Base-by-base conservation (phyloP, 2,329 filamentous ascomycete genomes). In the Diplodia corticola region DNA sequence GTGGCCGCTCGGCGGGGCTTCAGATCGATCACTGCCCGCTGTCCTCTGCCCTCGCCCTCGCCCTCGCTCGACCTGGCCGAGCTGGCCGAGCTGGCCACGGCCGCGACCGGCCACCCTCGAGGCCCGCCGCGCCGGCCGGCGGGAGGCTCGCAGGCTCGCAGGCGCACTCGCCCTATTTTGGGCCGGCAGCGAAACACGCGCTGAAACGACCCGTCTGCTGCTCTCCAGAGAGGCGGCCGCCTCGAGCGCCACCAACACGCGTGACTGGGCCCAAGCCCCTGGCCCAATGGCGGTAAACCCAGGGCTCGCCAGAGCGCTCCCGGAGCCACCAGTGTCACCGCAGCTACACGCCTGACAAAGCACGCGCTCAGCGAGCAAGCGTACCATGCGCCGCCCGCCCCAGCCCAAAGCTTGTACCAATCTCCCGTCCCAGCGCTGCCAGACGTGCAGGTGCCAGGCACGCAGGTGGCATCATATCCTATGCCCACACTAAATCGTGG, bases 401-500 rank as follows among this genome's bases (percentile, higher is more conserved):
- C 40, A 44, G 40, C 40, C 40, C 57, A 66, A 57, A 66, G 64
- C 64, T 66, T 63, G 64, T 53, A 49, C 64, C 61, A 66, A 66
- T 66, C 57, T 66, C 64, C 57, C 49, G 64, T 53, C 49, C 55
- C 49, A 54, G 30, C 57, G 57, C 26, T 49, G 64, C 40, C 50
- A 37, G 48, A 48, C 51, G 37, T 61, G 64, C 57, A 48, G 63
- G 57, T 61, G 57, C 57, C 63, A 48, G 63, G 63, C 63, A 64
- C 50, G 49, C 37, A 55, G 51, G 63, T 64, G 63, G 63, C 63
- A 64, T 64, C 63, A 64, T 64, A 40, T 64, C 49, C 64, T 63
- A 35, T 66, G 64, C 55, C 57, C 66, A 67, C 66, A 72, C 73
- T 76, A 77, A 77, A 74, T 71, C 74, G 73, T 76, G 74, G 73